These are phyloP conservation scores for Pseudisothecium myosuroides DNA, from an alignment of 225 moss, liverwort and hornwort species.

Conservation along the genomic window DNA sequence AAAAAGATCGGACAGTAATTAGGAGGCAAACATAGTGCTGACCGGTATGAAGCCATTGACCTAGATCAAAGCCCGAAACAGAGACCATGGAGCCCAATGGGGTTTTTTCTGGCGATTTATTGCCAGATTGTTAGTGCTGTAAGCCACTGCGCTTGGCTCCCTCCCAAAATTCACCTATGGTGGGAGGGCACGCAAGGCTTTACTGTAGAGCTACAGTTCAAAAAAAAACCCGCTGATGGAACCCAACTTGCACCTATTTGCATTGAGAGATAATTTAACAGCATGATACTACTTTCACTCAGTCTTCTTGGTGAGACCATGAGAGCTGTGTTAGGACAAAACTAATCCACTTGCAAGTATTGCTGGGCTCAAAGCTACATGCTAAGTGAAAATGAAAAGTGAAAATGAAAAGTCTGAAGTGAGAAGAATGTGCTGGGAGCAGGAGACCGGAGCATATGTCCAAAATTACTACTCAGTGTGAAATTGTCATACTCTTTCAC, in stretches of 20 bases:
- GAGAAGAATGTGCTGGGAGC: not conserved
- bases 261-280: not conserved
- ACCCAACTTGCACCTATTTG: not conserved
- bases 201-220: too few species aligned
- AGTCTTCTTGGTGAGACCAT: not conserved
- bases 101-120: too few species aligned
- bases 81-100: not conserved
- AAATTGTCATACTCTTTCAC: conserved; percentile 67
- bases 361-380: not conserved
- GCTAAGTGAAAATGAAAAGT: too few species aligned
- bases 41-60: not conserved
- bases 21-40: not conserved
- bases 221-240: too few species aligned
- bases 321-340: not conserved
- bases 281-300: not conserved
- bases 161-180: too few species aligned
- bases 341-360: too few species aligned
- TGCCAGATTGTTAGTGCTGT: too few species aligned
- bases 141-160: too few species aligned
- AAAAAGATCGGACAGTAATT: not conserved
- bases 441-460: conserved; percentile 11
- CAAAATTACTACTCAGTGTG: conserved; percentile 64
- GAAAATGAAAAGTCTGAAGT: not conserved
- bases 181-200: too few species aligned
- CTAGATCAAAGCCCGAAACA: not conserved